Percentiles rank a stretch among this genome's conserved stretches.
Conservation (phyloP, 2,329 filamentous ascomycete genomes). For the Emmonsia crescens region DNA sequence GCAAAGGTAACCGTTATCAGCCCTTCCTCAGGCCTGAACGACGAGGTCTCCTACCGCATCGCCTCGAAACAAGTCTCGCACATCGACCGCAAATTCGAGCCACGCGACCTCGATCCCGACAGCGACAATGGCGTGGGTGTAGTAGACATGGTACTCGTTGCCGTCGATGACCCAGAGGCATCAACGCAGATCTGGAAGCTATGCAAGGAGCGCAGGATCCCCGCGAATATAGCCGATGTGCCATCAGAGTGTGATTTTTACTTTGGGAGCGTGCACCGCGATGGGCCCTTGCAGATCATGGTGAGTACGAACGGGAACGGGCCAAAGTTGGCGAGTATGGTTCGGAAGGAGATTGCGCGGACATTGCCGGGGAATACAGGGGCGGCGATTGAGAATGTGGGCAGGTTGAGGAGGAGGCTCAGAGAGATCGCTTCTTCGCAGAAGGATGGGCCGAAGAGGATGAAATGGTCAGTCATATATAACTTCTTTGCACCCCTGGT, state of each 20-base stretch:
- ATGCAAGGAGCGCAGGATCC: conserved; percentile 72
- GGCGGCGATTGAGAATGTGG: conserved; percentile 74
- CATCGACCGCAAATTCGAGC: conserved; percentile 72
- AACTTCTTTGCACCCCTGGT: background rate
- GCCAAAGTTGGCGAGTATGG: conserved; percentile 76
- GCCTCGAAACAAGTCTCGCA: conserved; percentile 65
- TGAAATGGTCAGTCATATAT: conserved; percentile 60
- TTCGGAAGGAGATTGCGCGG: conserved; percentile 69
- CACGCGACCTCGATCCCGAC: conserved; percentile 67
- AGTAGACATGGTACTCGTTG: conserved; percentile 78
- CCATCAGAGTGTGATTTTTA: conserved; percentile 97
- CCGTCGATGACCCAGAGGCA: conserved; percentile 86
- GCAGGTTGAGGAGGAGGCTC: conserved; percentile 66
- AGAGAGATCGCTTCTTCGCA: conserved; percentile 61
- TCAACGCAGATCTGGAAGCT: conserved; percentile 86
- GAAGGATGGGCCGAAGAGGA: conserved; percentile 72
- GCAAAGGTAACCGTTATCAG: conserved; percentile 79
- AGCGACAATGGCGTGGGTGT: conserved; percentile 16
- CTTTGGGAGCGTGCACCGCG: conserved; percentile 90
- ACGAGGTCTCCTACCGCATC: conserved; percentile 77
- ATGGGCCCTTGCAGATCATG: conserved; percentile 95
- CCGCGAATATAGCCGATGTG: conserved; percentile 94
- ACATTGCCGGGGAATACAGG: conserved; percentile 69
- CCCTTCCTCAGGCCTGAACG: conserved; percentile 68
- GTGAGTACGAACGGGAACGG: conserved; percentile 97